Evolutionary conservation across 1,284 basidiomycete genomes (phyloP).

Genomic region (Leccinum fuscescens): DNA sequence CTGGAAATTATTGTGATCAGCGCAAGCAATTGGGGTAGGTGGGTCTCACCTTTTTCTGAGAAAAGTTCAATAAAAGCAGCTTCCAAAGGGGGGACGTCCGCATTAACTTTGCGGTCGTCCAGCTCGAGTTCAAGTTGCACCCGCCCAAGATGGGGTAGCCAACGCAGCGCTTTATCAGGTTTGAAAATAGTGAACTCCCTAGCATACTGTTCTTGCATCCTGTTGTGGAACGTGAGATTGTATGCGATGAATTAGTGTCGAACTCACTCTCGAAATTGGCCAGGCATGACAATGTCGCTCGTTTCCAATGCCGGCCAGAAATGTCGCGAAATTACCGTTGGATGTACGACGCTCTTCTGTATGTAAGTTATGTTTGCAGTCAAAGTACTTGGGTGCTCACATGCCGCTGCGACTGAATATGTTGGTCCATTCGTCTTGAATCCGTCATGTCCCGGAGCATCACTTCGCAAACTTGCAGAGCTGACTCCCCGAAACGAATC

Average conservation of each 20-base stretch:
- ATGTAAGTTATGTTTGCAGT: slow-evolving; percentile 6
- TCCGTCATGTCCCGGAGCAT: slow-evolving; percentile 96
- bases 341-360: slow-evolving; percentile 57
- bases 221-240: slow-evolving; percentile 32
- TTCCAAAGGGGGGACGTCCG: slow-evolving; percentile 81
- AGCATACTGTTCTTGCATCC: slow-evolving; percentile 74
- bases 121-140: slow-evolving; percentile 78
- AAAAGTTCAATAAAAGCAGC: slow-evolving; percentile 89
- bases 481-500: slow-evolving; percentile 87
- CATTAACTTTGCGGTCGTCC: slow-evolving; percentile 73
- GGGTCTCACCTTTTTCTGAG: slow-evolving; percentile 56
- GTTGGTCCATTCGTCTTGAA: slow-evolving; percentile 82
- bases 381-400: slow-evolving; percentile 41
- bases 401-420: slow-evolving; percentile 71
- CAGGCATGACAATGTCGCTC: slow-evolving; percentile 74
- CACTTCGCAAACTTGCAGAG: slow-evolving; percentile 91
- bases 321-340: slow-evolving; percentile 86
- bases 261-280: slow-evolving; percentile 74
- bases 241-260: neutral
- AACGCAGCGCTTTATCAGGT: slow-evolving; percentile 85
- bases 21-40: neutral
- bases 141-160: slow-evolving; percentile 84
- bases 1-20: slow-evolving; percentile 37
- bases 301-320: slow-evolving; percentile 89
- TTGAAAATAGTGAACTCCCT: slow-evolving; percentile 78